These are phyloP conservation scores for Ceratopteris richardii DNA, from an alignment of 75 land plant genomes.

Conservation along the genomic window DNA sequence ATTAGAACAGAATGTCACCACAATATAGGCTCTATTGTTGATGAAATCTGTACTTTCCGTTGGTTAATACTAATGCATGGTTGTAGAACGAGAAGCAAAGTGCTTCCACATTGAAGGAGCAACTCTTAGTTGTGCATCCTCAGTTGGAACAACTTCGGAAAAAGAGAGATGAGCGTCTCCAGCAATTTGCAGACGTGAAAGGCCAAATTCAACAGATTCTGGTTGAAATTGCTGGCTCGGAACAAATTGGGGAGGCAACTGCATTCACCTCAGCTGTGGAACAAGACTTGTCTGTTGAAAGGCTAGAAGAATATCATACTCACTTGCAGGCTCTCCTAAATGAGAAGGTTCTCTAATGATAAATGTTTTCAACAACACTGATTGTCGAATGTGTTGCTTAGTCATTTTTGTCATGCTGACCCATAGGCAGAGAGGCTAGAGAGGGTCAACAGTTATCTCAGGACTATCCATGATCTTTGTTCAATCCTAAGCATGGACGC, in stretches of 20 bases:
- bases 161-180: constrained; percentile 39
- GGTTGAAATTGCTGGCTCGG: constrained; percentile 33
- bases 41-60: too few species aligned
- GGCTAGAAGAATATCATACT: constrained; percentile 50
- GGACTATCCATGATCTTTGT: constrained; percentile 42
- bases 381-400: too few species aligned
- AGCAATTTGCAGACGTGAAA: constrained; percentile 45
- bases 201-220: constrained; percentile 47
- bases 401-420: too few species aligned
- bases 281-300: constrained; percentile 53
- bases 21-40: too few species aligned
- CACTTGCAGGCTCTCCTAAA: constrained; percentile 63
- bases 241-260: constrained; percentile 1
- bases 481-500: constrained; percentile 44
- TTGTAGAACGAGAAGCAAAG: constrained; percentile 37
- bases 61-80: too few species aligned
- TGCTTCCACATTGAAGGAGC: constrained; percentile 44
- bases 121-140: constrained; percentile 43
- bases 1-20: too few species aligned
- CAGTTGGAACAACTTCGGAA: constrained; percentile 52
- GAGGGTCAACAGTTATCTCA: constrained; percentile 34
- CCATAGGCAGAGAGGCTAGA: constrained; percentile 47
- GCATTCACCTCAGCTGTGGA: constrained; percentile 30
- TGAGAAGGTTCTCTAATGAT: constrained; percentile 43
- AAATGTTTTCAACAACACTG: too few species aligned